Conservation (phyloP, 345 rosid species). For the Diplotaxis tenuifolia region DNA sequence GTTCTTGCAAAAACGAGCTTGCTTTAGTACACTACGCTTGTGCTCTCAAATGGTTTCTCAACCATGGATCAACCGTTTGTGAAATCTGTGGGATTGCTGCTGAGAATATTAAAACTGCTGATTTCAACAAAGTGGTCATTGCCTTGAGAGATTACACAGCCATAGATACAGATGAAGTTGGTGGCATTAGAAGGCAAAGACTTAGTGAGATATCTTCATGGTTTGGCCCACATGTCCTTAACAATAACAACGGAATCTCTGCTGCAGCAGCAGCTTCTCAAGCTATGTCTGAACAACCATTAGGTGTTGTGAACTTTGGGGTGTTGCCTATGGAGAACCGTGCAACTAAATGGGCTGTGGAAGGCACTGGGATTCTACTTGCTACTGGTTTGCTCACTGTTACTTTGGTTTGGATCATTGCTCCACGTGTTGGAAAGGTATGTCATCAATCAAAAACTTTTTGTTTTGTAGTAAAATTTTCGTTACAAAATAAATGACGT, state of each 20-base stretch:
- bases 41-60: conserved; percentile 95
- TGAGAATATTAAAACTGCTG: conserved; percentile 53
- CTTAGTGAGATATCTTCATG: conserved; percentile 80
- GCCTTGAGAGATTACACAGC: conserved; percentile 78
- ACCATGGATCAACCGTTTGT: conserved; percentile 89
- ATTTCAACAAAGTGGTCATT: conserved; percentile 60
- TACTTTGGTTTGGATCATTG: conserved; percentile 91
- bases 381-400: conserved; percentile 89
- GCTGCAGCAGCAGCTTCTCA: conserved; percentile 51
- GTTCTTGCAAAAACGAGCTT: conserved; percentile 87
- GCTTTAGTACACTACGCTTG: conserved; percentile 90
- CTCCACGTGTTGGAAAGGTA: conserved; percentile 98
- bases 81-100: conserved; percentile 82
- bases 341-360: conserved; percentile 95
- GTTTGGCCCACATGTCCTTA: conserved; percentile 59
- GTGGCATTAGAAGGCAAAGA: conserved; percentile 74
- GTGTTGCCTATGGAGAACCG: conserved; percentile 53
- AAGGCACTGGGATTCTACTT: conserved; percentile 89
- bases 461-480: no score
- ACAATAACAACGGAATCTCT: conserved; percentile 40
- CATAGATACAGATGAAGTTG: conserved; percentile 78
- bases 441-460: neutral
- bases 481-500: no score
- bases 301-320: conserved; percentile 51
- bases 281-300: conserved; percentile 63